Conservation (phyloP, 139 green algal species). For the Chlamydomonas sphaeroides region DNA sequence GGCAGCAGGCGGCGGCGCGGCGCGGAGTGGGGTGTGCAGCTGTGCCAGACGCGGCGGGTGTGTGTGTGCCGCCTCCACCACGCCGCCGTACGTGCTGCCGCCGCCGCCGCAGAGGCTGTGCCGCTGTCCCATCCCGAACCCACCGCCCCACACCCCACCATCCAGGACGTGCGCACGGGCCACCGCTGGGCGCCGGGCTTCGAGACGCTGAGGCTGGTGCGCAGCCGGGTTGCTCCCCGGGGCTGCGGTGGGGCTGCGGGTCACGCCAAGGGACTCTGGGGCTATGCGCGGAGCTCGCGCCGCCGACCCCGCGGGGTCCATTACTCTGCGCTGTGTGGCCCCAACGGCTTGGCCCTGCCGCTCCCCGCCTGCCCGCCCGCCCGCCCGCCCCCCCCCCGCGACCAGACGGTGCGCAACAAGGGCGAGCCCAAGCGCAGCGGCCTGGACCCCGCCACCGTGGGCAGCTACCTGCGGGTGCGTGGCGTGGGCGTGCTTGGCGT, state of each 20-base stretch:
- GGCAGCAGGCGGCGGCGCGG: too few species aligned
- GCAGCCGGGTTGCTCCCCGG: not conserved
- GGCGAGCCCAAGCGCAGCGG: conserved; percentile 60
- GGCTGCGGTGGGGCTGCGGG: not conserved
- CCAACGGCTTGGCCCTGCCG: not conserved
- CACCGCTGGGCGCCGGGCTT: conserved; percentile 3
- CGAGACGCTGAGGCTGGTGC: conserved; percentile 33
- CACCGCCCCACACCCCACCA: too few species aligned
- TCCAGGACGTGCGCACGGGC: conserved; percentile 42
- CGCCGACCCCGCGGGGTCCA: too few species aligned
- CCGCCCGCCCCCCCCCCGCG: not conserved
- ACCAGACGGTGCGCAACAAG: conserved; percentile 58
- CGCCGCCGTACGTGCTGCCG: too few species aligned
- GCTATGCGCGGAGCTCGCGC: not conserved
- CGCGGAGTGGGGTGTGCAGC: not conserved
- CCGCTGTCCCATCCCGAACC: too few species aligned
- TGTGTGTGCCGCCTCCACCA: too few species aligned
- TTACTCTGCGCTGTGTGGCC: too few species aligned
- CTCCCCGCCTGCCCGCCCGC: not conserved
- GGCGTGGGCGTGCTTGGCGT: too few species aligned
- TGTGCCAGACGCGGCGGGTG: too few species aligned
- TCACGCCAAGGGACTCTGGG: not conserved
- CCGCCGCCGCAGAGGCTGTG: too few species aligned
- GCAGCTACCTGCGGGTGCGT: not conserved
- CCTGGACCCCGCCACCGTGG: conserved; percentile 2